These are phyloP conservation scores for Xylaria sp. DNA, from an alignment of 2,329 filamentous ascomycete genomes.

Conservation along the genomic window DNA sequence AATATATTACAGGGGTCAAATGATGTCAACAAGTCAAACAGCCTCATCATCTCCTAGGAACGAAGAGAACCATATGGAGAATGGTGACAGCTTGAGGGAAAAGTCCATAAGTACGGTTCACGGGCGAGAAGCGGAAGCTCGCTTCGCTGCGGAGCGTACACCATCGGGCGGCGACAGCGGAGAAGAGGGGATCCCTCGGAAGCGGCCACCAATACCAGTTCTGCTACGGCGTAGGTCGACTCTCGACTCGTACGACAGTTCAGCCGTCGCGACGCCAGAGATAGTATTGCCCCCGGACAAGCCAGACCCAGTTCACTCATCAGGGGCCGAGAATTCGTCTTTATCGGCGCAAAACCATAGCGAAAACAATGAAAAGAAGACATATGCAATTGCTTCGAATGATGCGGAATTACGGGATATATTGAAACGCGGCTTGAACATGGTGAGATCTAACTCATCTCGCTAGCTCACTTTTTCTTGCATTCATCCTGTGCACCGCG, in stretches of 20 bases:
- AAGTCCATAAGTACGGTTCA: slow-evolving; percentile 4
- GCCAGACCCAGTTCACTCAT: slow-evolving; percentile 14
- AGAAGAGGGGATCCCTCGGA: slow-evolving; percentile 31
- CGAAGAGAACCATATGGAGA: neutral
- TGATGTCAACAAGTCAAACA: slow-evolving; percentile 8
- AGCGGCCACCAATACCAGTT: slow-evolving; percentile 33
- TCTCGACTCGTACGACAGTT: slow-evolving; percentile 42
- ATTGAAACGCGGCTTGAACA: slow-evolving; percentile 48
- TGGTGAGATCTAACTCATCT: slow-evolving; percentile 37
- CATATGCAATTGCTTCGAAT: slow-evolving; percentile 48
- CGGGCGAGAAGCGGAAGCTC: neutral
- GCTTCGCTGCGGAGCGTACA: neutral
- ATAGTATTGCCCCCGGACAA: slow-evolving; percentile 37
- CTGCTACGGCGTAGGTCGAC: slow-evolving; percentile 39
- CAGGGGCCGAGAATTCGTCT: slow-evolving; percentile 31
- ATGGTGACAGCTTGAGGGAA: slow-evolving; percentile 25
- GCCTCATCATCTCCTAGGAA: neutral
- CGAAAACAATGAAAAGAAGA: slow-evolving; percentile 36
- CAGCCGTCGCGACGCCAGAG: slow-evolving; percentile 42
- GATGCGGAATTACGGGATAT: slow-evolving; percentile 56
- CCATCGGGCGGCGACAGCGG: slow-evolving; percentile 31
- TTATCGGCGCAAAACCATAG: neutral
- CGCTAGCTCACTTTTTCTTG: neutral
- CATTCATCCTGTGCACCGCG: neutral
- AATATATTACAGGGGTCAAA: neutral